phyloP scores from a whole-genome alignment of 2,329 filamentous ascomycete genomes.

The Lachnellula arida region DNA sequence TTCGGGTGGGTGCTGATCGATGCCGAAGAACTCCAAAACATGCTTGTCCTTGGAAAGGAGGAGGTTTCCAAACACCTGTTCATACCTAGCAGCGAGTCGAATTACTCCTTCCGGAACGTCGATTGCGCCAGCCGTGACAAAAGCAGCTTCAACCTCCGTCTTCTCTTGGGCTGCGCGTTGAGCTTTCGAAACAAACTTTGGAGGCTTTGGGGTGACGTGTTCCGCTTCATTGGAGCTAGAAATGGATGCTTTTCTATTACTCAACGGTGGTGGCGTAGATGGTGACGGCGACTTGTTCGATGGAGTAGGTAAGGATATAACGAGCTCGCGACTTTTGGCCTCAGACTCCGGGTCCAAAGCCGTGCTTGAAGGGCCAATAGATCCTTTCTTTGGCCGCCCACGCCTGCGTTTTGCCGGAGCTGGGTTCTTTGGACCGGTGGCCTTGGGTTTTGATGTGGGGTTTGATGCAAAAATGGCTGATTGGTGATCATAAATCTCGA shows the following conservation, averaged over 20 bases:
- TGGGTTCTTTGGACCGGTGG: background rate
- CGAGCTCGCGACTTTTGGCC: too few species aligned
- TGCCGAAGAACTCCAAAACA: conserved; percentile 19
- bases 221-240: too few species aligned
- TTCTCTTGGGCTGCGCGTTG: background rate
- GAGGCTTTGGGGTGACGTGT: background rate
- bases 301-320: too few species aligned
- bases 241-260: too few species aligned
- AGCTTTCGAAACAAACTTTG: background rate
- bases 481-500: too few species aligned
- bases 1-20: conserved; percentile 10
- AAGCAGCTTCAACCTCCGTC: conserved; percentile 3
- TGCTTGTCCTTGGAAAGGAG: conserved; percentile 23
- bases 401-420: background rate
- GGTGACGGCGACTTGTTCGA: too few species aligned
- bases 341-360: too few species aligned
- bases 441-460: background rate
- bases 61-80: conserved; percentile 24
- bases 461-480: too few species aligned
- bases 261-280: too few species aligned
- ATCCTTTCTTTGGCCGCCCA: background rate
- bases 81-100: conserved; percentile 21
- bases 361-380: too few species aligned
- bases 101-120: conserved; percentile 10
- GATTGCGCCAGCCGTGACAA: conserved; percentile 11